Percentiles rank a stretch among this genome's conserved stretches.
Evolutionary conservation across 2,329 filamentous ascomycete genomes (phyloP).

Genomic region (Ilyonectria mors-panacis): DNA sequence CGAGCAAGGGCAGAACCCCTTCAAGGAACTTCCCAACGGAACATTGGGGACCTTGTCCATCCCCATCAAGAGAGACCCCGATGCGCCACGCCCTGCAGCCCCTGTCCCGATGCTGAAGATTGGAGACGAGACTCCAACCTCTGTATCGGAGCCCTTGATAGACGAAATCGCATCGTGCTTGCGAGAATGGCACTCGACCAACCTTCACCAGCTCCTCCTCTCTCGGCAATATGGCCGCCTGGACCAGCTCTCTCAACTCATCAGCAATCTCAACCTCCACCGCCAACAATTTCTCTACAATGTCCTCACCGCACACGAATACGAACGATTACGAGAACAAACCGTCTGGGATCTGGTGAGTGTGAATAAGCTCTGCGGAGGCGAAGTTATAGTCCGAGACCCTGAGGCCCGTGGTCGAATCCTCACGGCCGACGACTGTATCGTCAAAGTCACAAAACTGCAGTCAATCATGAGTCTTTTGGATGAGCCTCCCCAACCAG

Average conservation of each 20-base stretch:
- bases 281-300: conserved; percentile 94
- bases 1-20: conserved; percentile 48
- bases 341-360: conserved; percentile 96
- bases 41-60: conserved; percentile 61
- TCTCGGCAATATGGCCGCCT: conserved; percentile 85
- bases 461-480: conserved; percentile 97
- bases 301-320: conserved; percentile 89
- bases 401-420: conserved; percentile 86
- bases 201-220: conserved; percentile 91
- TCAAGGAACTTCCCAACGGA: conserved; percentile 58
- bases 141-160: conserved; percentile 88
- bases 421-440: conserved; percentile 92
- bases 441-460: conserved; percentile 89
- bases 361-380: conserved; percentile 94
- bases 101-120: conserved; percentile 98
- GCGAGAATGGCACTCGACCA: conserved; percentile 98
- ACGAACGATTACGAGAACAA: conserved; percentile 84
- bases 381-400: conserved; percentile 95
- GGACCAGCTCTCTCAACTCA: conserved; percentile 84
- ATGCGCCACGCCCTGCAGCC: conserved; percentile 83
- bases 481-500: conserved; percentile 81
- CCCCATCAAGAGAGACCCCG: conserved; percentile 72
- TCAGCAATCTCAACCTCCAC: conserved; percentile 86
- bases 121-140: conserved; percentile 95
- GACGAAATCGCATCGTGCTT: conserved; percentile 98